Conservation (phyloP, 306 rosid species). For the Myrica gale region DNA sequence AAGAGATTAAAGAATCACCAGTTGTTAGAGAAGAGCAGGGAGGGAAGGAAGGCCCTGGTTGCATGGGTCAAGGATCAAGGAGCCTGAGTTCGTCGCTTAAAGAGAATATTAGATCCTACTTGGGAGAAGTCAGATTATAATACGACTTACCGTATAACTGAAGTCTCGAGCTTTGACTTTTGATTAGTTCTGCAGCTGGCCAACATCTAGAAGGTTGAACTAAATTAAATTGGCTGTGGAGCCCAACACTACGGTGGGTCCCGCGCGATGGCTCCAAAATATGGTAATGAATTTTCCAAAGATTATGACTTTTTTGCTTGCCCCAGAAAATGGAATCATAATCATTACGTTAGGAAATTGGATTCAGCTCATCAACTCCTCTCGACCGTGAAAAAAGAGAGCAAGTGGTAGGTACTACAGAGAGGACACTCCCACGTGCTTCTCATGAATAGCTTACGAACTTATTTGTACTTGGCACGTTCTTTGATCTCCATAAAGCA, state of each 20-base stretch:
- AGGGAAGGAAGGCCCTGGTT: background rate
- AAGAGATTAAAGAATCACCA: background rate
- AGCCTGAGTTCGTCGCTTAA: background rate
- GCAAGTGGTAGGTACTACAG: background rate
- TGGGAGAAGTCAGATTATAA: background rate
- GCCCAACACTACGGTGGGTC: conserved; percentile 25
- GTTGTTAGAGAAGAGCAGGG: background rate
- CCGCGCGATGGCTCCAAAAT: conserved; percentile 5
- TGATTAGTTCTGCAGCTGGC: background rate
- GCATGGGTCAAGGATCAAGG: background rate
- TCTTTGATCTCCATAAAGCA: background rate
- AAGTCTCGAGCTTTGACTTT: background rate
- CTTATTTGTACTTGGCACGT: too few species aligned
- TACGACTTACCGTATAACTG: background rate
- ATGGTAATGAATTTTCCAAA: conserved; percentile 16
- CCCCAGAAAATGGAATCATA: conserved; percentile 42
- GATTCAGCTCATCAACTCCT: conserved; percentile 8
- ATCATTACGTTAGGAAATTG: conserved; percentile 28
- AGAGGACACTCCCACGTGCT: conserved; percentile 6
- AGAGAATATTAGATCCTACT: background rate
- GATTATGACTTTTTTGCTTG: conserved; percentile 30
- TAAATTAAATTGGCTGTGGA: conserved; percentile 15
- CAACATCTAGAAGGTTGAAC: background rate
- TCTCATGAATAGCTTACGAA: background rate
- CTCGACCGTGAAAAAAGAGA: background rate